A percentile compares a stretch with the other conserved stretches of the same genome.
Conservation (phyloP, 129 eudicot genomes). For the Chrysanthemum makinoi region DNA sequence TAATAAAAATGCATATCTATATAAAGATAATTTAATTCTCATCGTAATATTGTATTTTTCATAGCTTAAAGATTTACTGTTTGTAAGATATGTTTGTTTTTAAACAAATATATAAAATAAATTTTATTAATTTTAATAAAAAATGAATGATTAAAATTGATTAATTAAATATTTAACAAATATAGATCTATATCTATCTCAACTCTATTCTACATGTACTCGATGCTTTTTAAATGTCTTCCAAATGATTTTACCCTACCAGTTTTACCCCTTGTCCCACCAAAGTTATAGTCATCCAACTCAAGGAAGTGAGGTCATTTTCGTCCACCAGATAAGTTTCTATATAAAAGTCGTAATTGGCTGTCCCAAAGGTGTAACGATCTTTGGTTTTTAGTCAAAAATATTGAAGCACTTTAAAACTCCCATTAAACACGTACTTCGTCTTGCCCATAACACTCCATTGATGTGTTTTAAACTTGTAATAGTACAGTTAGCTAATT, state of each 20-base stretch:
- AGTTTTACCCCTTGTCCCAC: background rate
- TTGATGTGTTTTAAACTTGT: background rate
- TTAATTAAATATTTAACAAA: too few relatives aligned
- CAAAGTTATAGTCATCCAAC: too few relatives aligned
- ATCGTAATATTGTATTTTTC: too few relatives aligned
- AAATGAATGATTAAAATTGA: too few relatives aligned
- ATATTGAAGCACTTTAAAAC: constrained; percentile 21
- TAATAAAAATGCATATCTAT: too few relatives aligned
- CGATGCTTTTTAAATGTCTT: background rate
- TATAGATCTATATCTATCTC: too few relatives aligned
- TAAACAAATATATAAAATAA: too few relatives aligned
- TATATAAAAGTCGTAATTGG: constrained; percentile 18
- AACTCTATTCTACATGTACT: too few relatives aligned
- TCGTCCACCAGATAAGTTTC: constrained; percentile 8
- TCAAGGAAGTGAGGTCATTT: constrained; percentile 14
- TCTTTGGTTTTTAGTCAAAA: constrained; percentile 31
- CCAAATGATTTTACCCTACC: background rate
- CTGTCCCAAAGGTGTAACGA: constrained; percentile 31
- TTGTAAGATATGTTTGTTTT: too few relatives aligned
- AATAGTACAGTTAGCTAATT: background rate
- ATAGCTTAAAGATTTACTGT: too few relatives aligned
- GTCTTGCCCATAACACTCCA: constrained; percentile 13
- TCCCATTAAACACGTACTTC: constrained; percentile 15
- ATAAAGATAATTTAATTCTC: too few relatives aligned
- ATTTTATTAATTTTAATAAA: too few relatives aligned